phyloP scores from a whole-genome alignment of 2,329 filamentous ascomycete genomes.

The Zopfia rhizophila region DNA sequence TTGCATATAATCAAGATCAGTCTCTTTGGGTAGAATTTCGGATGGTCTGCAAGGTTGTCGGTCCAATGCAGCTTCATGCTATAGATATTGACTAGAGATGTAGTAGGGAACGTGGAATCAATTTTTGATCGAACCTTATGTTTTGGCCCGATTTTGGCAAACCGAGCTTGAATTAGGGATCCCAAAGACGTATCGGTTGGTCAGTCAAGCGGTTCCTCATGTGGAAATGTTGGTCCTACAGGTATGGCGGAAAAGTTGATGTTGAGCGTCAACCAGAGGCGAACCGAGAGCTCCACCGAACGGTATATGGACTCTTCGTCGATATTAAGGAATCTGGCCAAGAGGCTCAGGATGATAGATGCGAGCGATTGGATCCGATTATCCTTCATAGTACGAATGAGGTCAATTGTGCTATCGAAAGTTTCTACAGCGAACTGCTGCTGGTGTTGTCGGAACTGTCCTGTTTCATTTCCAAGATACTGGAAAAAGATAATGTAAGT shows the following conservation, averaged over 20 bases:
- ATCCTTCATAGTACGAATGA: slow-evolving; percentile 8
- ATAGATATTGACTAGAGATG: slow-evolving; percentile 21
- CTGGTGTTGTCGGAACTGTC: background rate
- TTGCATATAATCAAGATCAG: slow-evolving; percentile 17
- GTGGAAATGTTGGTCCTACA: slow-evolving; percentile 16
- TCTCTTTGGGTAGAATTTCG: slow-evolving; percentile 7
- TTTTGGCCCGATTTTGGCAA: background rate
- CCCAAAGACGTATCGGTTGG: slow-evolving; percentile 7
- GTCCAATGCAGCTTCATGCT: slow-evolving; percentile 22
- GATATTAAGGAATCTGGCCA: slow-evolving; percentile 2
- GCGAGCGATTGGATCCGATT: background rate
- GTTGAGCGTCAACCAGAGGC: slow-evolving; percentile 24
- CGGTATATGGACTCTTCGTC: slow-evolving; percentile 11
- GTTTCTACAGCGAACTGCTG: slow-evolving; percentile 4
- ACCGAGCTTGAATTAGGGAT: slow-evolving; percentile 7
- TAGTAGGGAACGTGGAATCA: slow-evolving; percentile 19
- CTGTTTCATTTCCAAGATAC: background rate
- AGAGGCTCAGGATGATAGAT: background rate
- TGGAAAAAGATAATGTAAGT: background rate
- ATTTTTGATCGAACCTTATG: slow-evolving; percentile 4
- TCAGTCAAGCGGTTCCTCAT: slow-evolving; percentile 21
- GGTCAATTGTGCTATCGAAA: slow-evolving; percentile 4
- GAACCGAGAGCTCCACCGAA: slow-evolving; percentile 20
- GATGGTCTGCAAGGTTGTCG: slow-evolving; percentile 16
- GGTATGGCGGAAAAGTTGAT: slow-evolving; percentile 13